Evolutionary conservation across 345 rosid species (phyloP).

Genomic region (Arabis hirsuta): DNA sequence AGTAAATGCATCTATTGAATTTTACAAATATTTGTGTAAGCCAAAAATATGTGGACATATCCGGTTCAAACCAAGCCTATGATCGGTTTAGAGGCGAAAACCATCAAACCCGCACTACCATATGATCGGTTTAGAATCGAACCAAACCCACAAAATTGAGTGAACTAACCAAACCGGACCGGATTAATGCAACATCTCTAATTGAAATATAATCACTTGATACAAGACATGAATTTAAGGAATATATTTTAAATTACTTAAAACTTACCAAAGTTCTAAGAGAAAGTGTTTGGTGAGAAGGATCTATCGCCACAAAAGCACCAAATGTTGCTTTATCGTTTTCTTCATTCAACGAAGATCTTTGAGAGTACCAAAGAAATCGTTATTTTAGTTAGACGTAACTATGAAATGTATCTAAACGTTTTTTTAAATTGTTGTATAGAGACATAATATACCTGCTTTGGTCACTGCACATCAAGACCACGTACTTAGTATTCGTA

Average conservation of each 20-base stretch:
- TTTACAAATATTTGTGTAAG: not conserved
- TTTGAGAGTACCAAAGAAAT: slow-evolving; percentile 8
- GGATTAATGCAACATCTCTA: no score
- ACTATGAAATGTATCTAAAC: not conserved
- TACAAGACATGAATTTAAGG: not conserved
- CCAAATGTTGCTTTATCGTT: slow-evolving; percentile 59
- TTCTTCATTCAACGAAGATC: slow-evolving; percentile 55
- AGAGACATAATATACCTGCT: slow-evolving; percentile 46
- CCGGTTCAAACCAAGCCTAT: not conserved
- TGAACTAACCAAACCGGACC: no score
- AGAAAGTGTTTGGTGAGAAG: slow-evolving; percentile 48
- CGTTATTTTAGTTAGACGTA: not conserved
- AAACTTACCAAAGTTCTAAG: slow-evolving; percentile 49
- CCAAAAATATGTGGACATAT: not conserved
- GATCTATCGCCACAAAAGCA: slow-evolving; percentile 58
- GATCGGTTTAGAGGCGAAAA: no score
- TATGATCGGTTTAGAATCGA: not conserved
- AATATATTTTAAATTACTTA: not conserved
- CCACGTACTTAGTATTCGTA: slow-evolving; percentile 48
- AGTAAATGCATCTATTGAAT: not conserved
- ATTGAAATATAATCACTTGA: not conserved
- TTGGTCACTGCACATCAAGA: slow-evolving; percentile 90
- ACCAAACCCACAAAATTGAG: no score
- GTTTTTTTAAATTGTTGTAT: not conserved
- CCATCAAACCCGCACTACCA: not conserved